Percentiles rank a stretch among this genome's conserved stretches.
These are phyloP conservation scores for Monosporascus ibericus DNA, from an alignment of 2,329 filamentous ascomycete genomes.

Conservation along the genomic window DNA sequence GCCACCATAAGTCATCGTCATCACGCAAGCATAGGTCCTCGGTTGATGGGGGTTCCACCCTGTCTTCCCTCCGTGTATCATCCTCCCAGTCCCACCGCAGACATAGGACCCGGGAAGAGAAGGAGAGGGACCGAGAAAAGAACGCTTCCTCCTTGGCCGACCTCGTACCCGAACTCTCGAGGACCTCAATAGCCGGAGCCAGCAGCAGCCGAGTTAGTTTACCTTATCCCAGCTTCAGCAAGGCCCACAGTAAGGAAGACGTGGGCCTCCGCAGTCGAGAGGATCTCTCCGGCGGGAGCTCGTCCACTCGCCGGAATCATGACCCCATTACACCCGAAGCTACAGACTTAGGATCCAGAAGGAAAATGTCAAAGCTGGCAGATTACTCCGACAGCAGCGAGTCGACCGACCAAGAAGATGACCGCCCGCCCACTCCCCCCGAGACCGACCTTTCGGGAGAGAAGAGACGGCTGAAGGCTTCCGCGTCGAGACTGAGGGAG, in stretches of 20 bases:
- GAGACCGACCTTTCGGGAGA: constrained; percentile 54
- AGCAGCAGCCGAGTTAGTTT: constrained; percentile 24
- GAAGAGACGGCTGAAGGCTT: constrained; percentile 30
- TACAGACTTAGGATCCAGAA: constrained; percentile 57
- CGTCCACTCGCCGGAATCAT: constrained; percentile 22
- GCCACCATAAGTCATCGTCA: constrained; percentile 14
- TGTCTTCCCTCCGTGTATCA: constrained; percentile 10
- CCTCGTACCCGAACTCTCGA: constrained; percentile 24
- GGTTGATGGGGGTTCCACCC: constrained; percentile 19
- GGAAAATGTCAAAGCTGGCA: constrained; percentile 41
- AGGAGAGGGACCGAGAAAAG: constrained; percentile 21
- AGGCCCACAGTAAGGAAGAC: constrained; percentile 84
- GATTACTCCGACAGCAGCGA: constrained; percentile 35
- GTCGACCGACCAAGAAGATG: constrained; percentile 37
- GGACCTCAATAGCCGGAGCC: constrained; percentile 11
- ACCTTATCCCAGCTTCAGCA: constrained; percentile 38
- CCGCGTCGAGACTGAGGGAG: constrained; percentile 30
- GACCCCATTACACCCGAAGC: constrained; percentile 63
- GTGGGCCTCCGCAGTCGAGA: constrained; percentile 57
- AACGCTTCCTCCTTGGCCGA: constrained; percentile 26
- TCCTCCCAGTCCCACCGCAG: constrained; percentile 16
- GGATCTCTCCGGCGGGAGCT: constrained; percentile 28
- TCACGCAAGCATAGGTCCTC: constrained; percentile 20
- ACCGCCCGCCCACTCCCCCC: constrained; percentile 56
- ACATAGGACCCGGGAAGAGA: constrained; percentile 26